Evolutionary conservation across 345 rosid species (phyloP).

Genomic region (Lumnitzera racemosa): DNA sequence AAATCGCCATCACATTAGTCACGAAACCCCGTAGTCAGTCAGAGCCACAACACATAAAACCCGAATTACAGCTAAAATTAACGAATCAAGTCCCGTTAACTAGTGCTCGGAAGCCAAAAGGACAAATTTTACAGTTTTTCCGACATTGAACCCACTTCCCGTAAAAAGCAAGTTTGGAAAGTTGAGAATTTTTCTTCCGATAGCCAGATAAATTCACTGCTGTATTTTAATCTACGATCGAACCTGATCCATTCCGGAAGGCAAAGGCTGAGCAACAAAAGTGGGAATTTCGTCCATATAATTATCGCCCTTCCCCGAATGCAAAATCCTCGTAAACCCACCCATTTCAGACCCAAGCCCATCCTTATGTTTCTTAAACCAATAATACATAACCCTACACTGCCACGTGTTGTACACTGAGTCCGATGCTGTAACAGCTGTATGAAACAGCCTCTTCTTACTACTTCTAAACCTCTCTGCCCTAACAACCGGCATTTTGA

Average conservation of each 20-base stretch:
- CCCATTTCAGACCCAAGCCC: constrained; percentile 82
- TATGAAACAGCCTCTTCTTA: constrained; percentile 67
- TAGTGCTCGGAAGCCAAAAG: no score
- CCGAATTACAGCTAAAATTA: no score
- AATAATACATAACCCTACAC: constrained; percentile 94
- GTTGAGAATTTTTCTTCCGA: no score
- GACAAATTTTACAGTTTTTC: no score
- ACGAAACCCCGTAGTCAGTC: no score
- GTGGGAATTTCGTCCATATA: constrained; percentile 98
- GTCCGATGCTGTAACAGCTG: constrained; percentile 92
- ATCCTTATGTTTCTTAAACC: constrained; percentile 66
- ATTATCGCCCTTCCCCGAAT: constrained; percentile 79
- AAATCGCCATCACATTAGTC: no score
- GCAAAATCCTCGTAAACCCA: constrained; percentile 93
- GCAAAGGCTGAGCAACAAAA: constrained; percentile 85
- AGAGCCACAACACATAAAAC: no score
- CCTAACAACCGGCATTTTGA: constrained; percentile 60
- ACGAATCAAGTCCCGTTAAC: no score
- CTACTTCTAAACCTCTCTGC: neutral
- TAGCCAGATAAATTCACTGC: no score
- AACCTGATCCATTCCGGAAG: constrained; percentile 94
- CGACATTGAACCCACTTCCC: no score
- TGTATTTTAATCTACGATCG: no score
- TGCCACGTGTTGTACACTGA: constrained; percentile 98
- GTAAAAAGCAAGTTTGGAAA: no score